Evolutionary conservation across 1,284 basidiomycete genomes (phyloP), one percentile per base, ranked within the genome.

Genomic region (Trichosporon ovoides): DNA sequence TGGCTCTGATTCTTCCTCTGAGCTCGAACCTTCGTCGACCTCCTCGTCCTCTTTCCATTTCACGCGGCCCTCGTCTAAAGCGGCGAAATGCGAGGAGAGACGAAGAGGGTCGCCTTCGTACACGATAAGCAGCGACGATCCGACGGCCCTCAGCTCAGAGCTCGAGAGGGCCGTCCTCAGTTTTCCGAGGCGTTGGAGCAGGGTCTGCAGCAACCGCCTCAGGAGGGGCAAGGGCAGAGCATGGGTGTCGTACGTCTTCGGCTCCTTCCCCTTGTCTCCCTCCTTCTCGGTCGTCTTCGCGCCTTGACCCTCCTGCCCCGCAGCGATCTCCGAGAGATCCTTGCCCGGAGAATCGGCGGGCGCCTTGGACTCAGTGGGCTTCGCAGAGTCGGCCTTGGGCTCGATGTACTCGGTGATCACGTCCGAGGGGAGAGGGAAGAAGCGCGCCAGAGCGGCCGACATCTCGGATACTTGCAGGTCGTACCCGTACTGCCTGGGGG

Each of bases 401-500:
- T 36, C 34, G 50, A 37, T 38, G 50, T 38, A 48, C n/a, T 48
- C 43, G 14, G 20, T 7, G 22, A 48, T 20, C 58, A 13, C 12
- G 9, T 75, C 73, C 46, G 24, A 54, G 0, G 78, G 77, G 0
- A 77, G 77, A 13, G 89, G 88, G 77, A 96, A 92, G 78, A 92
- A 92, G 31, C 83, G 82, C 1, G 82, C 80, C 52, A 94, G 81
- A 11, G 88, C 93, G 22, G 86, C 81, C 0, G 84, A 83, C 2
- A 97, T 83, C 36, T 90, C 83, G 7, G 83, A 73, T 2, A 81
- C 68, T 57, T 83, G 83, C 71, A 96, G 82, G 7, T 84, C 81
- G 70, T 88, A 91, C 48, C 94, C 93, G 70, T 90, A 97, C 0
- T 81, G 73, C 72, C 90, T 95, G 1, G 86, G 83, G 0, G 85